A percentile compares a stretch with the other conserved stretches of the same genome.
Evolutionary conservation across 1,284 basidiomycete genomes (phyloP).

Genomic region (Wolfiporia cocos): DNA sequence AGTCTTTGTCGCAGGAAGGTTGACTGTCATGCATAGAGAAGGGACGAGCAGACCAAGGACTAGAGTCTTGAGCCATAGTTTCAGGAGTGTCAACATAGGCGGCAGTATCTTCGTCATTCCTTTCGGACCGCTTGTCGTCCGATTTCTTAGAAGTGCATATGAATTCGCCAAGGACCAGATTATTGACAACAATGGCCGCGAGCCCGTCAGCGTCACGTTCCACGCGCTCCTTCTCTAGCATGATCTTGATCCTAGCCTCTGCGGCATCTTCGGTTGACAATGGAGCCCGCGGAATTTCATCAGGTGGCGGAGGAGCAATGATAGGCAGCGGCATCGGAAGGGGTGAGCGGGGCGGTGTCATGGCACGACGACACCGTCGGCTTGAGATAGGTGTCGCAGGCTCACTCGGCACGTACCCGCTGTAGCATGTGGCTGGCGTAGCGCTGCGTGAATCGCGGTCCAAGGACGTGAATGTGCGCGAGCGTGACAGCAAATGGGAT

Average conservation of each 20-base stretch:
- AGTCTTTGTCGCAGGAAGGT: no score
- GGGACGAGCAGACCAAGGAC: no score
- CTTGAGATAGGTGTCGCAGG: slow-evolving; percentile 9
- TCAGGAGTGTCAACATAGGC: no score
- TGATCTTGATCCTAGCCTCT: slow-evolving; percentile 33
- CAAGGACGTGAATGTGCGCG: not conserved
- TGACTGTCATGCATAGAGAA: no score
- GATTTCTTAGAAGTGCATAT: not conserved
- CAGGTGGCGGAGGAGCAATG: slow-evolving; percentile 42
- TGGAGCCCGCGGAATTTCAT: slow-evolving; percentile 28
- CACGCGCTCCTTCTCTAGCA: slow-evolving; percentile 36
- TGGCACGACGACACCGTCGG: not conserved
- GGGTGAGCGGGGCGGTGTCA: not conserved
- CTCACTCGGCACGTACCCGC: slow-evolving; percentile 5
- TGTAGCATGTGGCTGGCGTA: not conserved
- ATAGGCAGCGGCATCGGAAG: slow-evolving; percentile 32
- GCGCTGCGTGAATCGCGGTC: not conserved
- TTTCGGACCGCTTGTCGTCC: not conserved
- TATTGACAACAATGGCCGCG: not conserved
- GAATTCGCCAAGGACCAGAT: not conserved
- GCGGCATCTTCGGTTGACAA: slow-evolving; percentile 35
- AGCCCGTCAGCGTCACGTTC: slow-evolving; percentile 29
- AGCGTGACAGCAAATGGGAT: no score
- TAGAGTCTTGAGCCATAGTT: no score
- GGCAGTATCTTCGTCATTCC: not conserved